Evolutionary conservation across 805 yeast genomes (phyloP), one percentile per base, ranked within the genome.

Genomic region (Candida gorgasii): DNA sequence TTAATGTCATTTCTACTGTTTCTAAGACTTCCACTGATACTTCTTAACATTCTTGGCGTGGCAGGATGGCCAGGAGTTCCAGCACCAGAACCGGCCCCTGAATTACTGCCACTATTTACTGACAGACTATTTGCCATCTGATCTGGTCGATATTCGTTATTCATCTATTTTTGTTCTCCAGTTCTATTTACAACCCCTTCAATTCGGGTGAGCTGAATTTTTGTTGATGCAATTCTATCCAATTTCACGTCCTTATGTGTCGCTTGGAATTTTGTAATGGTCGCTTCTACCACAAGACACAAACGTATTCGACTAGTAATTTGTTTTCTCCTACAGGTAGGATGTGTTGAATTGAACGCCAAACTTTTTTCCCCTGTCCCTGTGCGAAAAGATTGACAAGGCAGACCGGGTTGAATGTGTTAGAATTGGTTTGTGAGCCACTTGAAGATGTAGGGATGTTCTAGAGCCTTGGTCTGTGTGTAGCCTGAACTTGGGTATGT

Each of bases 21-120:
- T 40, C 47, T 50, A 27, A 54, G 52, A 44, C 61, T 61, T 1
- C 75, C 76, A 46, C 80, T 73, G 3, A 76, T 75, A 52, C 78
- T 79, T 51, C 85, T 69, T 36, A 82, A 62, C 87, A 82, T 82
- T 51, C 87, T 63, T 7, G 87, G 86, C 1, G 88, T 82, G 1
- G 87, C 87, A 2, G 85, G 86, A 12, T 62, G 72, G 19, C 58
- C 60, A n/a, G 57, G 47, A 27, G n/a, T 11, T 5, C 17, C 17
- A 11, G 18, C n/a, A 14, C 14, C 18, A 6, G n/a, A n/a, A n/a
- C n/a, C n/a, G n/a, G n/a, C n/a, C n/a, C n/a, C n/a, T n/a, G n/a
- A n/a, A n/a, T n/a, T n/a, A n/a, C n/a, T n/a, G n/a, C n/a, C n/a
- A n/a, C n/a, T n/a, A n/a, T n/a, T n/a, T n/a, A n/a, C n/a, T n/a